phyloP scores from a whole-genome alignment of 257 asterid genomes.

The Solanum lignicaule region DNA sequence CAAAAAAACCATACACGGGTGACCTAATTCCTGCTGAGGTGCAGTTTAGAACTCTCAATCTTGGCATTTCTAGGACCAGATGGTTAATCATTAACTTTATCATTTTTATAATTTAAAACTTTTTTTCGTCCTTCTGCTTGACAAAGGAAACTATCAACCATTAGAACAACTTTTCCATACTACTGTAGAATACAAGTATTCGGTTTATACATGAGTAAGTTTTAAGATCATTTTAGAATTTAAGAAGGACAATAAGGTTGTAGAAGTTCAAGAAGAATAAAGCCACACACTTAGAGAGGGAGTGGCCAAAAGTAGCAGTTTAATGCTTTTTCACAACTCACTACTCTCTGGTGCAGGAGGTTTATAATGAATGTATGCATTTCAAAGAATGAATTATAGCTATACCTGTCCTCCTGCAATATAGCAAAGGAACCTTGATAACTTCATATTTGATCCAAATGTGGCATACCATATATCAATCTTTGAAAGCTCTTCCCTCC shows the following conservation, averaged over 20 bases:
- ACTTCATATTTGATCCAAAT: constrained; percentile 75
- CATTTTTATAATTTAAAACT: not conserved
- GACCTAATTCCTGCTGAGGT: not conserved
- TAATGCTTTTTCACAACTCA: not conserved
- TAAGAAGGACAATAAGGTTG: not conserved
- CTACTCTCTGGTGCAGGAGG: not conserved
- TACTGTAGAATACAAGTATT: not conserved
- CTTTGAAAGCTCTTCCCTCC: constrained; percentile 70
- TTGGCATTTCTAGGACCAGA: not conserved
- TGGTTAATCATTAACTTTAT: not conserved
- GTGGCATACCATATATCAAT: constrained; percentile 74
- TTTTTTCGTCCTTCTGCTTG: not conserved
- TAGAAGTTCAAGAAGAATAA: not conserved
- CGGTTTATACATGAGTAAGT: not conserved
- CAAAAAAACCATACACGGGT: not conserved
- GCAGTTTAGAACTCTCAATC: not conserved
- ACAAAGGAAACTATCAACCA: not conserved
- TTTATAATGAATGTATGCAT: not conserved
- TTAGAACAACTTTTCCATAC: not conserved
- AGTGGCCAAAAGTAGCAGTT: not conserved
- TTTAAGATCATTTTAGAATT: not conserved
- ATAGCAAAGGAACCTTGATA: constrained; percentile 66
- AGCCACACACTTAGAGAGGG: not conserved
- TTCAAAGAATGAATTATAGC: not conserved
- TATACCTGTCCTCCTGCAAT: constrained; percentile 90